A percentile compares a stretch with the other conserved stretches of the same genome.
Evolutionary conservation across 176 grass and related monocot species (phyloP).

Genomic region (Paspalum notatum): DNA sequence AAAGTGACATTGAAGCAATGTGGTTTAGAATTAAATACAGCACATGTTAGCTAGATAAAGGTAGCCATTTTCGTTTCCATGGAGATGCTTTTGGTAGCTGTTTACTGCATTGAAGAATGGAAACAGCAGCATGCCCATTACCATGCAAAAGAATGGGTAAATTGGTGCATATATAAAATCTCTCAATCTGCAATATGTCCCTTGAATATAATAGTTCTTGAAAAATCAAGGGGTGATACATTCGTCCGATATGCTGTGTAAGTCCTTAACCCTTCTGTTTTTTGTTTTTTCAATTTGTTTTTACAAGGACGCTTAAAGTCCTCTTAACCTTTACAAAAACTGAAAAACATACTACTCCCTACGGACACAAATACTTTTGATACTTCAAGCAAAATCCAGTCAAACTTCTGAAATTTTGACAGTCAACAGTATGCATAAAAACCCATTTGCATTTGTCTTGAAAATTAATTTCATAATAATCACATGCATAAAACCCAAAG

Average conservation of each 20-base stretch:
- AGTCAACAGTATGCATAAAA: no score
- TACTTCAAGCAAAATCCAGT: no score
- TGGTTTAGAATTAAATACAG: slow-evolving; percentile 26
- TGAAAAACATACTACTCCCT: background rate
- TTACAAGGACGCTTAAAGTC: background rate
- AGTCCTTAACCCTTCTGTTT: background rate
- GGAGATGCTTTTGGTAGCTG: slow-evolving; percentile 4
- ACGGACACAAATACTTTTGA: no score
- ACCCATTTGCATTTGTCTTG: no score
- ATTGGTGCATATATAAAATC: slow-evolving; percentile 20
- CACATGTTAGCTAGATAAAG: background rate
- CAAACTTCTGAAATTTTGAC: no score
- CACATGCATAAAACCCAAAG: no score
- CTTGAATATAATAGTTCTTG: background rate
- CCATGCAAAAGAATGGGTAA: slow-evolving; percentile 7
- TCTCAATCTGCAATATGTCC: background rate
- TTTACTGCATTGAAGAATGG: slow-evolving; percentile 22
- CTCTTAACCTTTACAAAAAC: slow-evolving; percentile 31
- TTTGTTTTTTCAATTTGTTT: background rate
- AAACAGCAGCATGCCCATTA: slow-evolving; percentile 20
- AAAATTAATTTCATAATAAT: no score
- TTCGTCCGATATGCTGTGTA: slow-evolving; percentile 17
- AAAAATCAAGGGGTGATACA: slow-evolving; percentile 15
- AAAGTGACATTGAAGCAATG: slow-evolving; percentile 18
- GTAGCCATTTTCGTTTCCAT: background rate